Conservation (phyloP, 169 alveolate genomes). For the Cryptosporidium canis region DNA sequence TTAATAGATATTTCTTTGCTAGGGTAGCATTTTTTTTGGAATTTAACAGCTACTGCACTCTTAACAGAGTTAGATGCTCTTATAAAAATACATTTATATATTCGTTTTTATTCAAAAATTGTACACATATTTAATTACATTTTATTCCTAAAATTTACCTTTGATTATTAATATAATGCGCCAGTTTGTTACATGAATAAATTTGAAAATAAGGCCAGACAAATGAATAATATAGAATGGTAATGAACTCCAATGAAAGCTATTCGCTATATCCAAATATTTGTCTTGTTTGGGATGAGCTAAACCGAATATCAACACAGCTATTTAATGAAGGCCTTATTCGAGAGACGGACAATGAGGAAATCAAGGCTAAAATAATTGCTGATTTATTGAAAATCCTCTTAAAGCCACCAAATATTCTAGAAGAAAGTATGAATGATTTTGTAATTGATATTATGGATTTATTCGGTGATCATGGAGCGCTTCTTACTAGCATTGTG, state of each 20-base stretch:
- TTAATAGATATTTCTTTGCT: too few species aligned
- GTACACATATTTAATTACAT: too few species aligned
- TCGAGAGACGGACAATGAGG: neutral
- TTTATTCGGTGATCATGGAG: constrained; percentile 37
- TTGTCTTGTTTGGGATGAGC: neutral
- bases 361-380: constrained; percentile 3
- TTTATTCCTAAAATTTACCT: too few species aligned
- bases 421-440: constrained; percentile 9
- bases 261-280: neutral
- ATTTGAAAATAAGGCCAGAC: neutral
- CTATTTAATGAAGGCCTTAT: neutral
- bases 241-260: neutral
- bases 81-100: too few species aligned
- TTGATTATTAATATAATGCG: neutral
- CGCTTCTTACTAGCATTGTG: neutral
- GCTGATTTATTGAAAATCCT: constrained; percentile 7
- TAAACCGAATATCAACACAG: neutral
- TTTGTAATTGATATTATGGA: constrained; percentile 25
- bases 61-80: too few species aligned
- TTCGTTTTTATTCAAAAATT: too few species aligned
- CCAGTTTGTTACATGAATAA: neutral
- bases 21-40: too few species aligned
- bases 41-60: too few species aligned
- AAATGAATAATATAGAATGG: neutral
- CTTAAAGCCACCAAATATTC: neutral